A percentile compares a stretch with the other conserved stretches of the same genome.
These are phyloP conservation scores for Starmerella bombicola DNA, from an alignment of 805 yeast genomes.

Conservation along the genomic window DNA sequence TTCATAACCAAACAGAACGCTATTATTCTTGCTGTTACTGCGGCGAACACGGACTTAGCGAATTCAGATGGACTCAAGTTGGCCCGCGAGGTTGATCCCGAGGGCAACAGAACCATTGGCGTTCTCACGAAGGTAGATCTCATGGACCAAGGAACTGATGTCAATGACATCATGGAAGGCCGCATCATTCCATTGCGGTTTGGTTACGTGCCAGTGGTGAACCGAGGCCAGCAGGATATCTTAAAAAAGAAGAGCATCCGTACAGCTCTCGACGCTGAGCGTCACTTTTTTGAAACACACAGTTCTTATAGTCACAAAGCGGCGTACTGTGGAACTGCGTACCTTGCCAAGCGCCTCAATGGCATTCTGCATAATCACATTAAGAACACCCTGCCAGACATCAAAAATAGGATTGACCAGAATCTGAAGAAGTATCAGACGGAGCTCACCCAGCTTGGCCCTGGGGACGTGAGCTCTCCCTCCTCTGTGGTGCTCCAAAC, in stretches of 20 bases:
- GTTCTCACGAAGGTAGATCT: slow-evolving; percentile 92
- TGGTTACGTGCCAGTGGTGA: slow-evolving; percentile 94
- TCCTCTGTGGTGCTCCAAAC: slow-evolving; percentile 79
- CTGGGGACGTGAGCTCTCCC: slow-evolving; percentile 67
- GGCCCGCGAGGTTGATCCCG: slow-evolving; percentile 97
- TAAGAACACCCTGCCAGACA: slow-evolving; percentile 79
- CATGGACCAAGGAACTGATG: slow-evolving; percentile 98
- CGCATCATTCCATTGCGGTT: slow-evolving; percentile 89
- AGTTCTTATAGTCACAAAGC: slow-evolving; percentile 83
- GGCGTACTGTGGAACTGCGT: slow-evolving; percentile 93
- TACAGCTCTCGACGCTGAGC: slow-evolving; percentile 76
- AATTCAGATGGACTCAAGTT: slow-evolving; percentile 91
- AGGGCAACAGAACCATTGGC: slow-evolving; percentile 88
- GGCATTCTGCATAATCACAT: slow-evolving; percentile 84
- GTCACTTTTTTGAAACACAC: slow-evolving; percentile 70
- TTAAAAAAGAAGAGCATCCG: slow-evolving; percentile 76
- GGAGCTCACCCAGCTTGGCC: slow-evolving; percentile 69
- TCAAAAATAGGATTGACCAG: slow-evolving; percentile 77
- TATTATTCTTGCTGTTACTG: slow-evolving; percentile 85
- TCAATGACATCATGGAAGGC: slow-evolving; percentile 87
- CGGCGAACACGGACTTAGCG: slow-evolving; percentile 93
- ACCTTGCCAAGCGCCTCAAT: slow-evolving; percentile 83
- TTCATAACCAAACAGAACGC: slow-evolving; percentile 94
- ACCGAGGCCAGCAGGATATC: slow-evolving; percentile 95
- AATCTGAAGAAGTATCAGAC: slow-evolving; percentile 73